These are phyloP conservation scores for Mucor lusitanicus DNA, from an alignment of 371 early-diverging fungal species.

Conservation along the genomic window DNA sequence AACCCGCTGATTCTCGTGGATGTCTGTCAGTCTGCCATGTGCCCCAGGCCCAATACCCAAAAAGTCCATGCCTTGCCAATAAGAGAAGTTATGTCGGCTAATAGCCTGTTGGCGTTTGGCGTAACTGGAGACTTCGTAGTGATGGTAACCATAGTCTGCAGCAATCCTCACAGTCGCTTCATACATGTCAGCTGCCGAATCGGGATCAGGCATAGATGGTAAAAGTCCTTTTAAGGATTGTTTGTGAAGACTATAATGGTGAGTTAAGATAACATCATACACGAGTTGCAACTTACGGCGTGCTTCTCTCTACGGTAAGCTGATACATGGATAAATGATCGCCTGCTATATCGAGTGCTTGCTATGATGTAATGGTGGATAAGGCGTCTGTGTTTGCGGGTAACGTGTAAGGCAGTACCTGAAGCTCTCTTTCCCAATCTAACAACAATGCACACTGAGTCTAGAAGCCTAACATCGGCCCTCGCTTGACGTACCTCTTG, in stretches of 20 bases:
- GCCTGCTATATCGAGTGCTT: slow-evolving; percentile 57
- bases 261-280: background rate
- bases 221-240: slow-evolving; percentile 43
- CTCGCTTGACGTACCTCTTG: slow-evolving; percentile 24
- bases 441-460: background rate
- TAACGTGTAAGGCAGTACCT: slow-evolving; percentile 21
- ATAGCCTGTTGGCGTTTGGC: slow-evolving; percentile 46
- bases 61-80: slow-evolving; percentile 86
- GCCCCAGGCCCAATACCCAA: slow-evolving; percentile 89
- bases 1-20: slow-evolving; percentile 28
- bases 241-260: slow-evolving; percentile 53
- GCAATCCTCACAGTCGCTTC: slow-evolving; percentile 61
- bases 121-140: slow-evolving; percentile 90
- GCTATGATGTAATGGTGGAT: slow-evolving; percentile 14
- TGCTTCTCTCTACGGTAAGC: slow-evolving; percentile 83
- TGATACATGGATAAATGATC: slow-evolving; percentile 83
- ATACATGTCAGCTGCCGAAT: slow-evolving; percentile 75
- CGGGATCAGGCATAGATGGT: slow-evolving; percentile 47
- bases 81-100: slow-evolving; percentile 77
- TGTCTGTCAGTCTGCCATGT: slow-evolving; percentile 70
- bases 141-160: slow-evolving; percentile 56
- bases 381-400: background rate
- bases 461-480: background rate
- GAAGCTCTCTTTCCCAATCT: slow-evolving; percentile 70
- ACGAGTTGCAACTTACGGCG: slow-evolving; percentile 50